phyloP scores from a whole-genome alignment of 179 eudicot species.

The Beta corolliflora region DNA sequence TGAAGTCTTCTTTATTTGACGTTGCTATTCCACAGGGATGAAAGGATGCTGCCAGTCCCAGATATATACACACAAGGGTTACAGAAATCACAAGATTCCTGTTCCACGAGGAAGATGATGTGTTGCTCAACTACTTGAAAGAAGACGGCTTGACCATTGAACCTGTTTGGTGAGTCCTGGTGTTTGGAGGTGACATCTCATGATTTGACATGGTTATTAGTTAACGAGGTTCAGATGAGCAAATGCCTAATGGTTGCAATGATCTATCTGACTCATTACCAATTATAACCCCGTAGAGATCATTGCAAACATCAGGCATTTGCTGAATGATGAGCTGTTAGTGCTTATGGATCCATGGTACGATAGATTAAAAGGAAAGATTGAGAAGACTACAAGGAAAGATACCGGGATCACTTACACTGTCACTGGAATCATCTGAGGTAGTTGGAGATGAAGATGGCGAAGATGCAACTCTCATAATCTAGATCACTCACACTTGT shows the following conservation, averaged over 20 bases:
- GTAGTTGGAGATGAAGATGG: constrained; percentile 34
- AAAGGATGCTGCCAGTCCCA: constrained; percentile 89
- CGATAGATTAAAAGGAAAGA: constrained; percentile 72
- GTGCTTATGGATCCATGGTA: constrained; percentile 89
- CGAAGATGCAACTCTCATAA: too few species aligned
- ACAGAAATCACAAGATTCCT: constrained; percentile 57
- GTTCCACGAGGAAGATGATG: constrained; percentile 81
- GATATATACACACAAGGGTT: constrained; percentile 73
- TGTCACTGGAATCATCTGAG: constrained; percentile 64
- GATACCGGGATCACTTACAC: constrained; percentile 66
- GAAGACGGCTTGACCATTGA: constrained; percentile 89
- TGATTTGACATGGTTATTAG: too few species aligned
- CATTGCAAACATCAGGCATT: constrained; percentile 62
- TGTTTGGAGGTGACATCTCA: too few species aligned
- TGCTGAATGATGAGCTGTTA: constrained; percentile 61
- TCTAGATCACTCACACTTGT: too few species aligned
- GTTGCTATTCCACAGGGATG: constrained; percentile 62
- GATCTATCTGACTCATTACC: constrained; percentile 42
- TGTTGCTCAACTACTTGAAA: constrained; percentile 66
- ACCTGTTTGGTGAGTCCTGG: constrained; percentile 66
- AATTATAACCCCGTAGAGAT: constrained; percentile 83
- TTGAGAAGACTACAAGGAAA: constrained; percentile 57
- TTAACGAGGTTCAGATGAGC: neutral
- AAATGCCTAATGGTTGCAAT: too few species aligned
- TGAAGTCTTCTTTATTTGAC: neutral